phyloP scores from a whole-genome alignment of 257 asterid species.

The Solanum sejunctum region DNA sequence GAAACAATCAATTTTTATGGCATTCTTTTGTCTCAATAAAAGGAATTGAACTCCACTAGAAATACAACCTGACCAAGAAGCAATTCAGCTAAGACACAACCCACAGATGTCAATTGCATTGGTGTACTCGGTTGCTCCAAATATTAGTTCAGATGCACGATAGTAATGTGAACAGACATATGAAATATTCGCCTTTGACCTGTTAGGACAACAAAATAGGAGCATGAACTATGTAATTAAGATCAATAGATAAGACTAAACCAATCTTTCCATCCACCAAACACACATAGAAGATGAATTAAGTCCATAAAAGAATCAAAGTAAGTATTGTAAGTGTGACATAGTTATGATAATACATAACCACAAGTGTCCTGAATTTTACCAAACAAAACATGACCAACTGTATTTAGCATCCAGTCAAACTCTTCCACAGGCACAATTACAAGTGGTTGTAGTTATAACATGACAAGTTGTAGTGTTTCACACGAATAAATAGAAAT shows the following conservation, averaged over 20 bases:
- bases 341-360: neutral
- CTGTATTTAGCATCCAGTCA: neutral
- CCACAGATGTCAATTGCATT: constrained; percentile 78
- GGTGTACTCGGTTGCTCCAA: constrained; percentile 79
- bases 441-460: neutral
- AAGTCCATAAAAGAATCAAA: neutral
- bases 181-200: constrained; percentile 83
- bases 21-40: neutral
- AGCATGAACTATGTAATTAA: neutral
- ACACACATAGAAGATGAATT: neutral
- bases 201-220: constrained; percentile 12
- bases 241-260: neutral
- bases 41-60: neutral
- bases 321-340: neutral
- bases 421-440: neutral
- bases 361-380: neutral
- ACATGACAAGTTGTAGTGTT: neutral
- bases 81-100: constrained; percentile 83
- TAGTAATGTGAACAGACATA: constrained; percentile 75
- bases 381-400: neutral
- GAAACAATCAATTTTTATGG: neutral
- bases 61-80: constrained; percentile 75
- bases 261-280: neutral
- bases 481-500: neutral
- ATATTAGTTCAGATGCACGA: constrained; percentile 77